Evolutionary conservation across 2,329 filamentous ascomycete species (phyloP).

Genomic region (Cordyceps cateniannulata): DNA sequence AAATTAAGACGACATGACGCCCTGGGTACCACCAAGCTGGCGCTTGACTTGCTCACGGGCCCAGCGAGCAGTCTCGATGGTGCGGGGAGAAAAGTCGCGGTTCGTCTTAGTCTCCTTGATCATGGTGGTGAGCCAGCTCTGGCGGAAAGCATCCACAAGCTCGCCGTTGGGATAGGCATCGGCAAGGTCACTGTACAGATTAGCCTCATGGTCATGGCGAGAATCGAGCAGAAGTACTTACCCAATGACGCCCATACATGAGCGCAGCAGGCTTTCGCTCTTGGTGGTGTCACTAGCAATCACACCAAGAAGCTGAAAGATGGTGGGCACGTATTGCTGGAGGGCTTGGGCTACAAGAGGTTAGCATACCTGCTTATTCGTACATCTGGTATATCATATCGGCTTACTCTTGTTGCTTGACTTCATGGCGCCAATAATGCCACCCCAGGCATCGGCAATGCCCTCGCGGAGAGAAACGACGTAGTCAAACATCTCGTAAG

Average conservation of each 20-base stretch:
- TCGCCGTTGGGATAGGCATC: slow-evolving; percentile 91
- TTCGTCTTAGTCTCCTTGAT: slow-evolving; percentile 89
- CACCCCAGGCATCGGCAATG: slow-evolving; percentile 98
- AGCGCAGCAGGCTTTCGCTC: slow-evolving; percentile 84
- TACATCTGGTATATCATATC: not conserved
- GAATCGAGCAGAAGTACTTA: slow-evolving; percentile 40
- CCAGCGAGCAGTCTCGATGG: slow-evolving; percentile 93
- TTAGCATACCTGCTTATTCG: slow-evolving; percentile 20
- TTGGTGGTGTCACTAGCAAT: slow-evolving; percentile 79
- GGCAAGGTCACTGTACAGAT: slow-evolving; percentile 68
- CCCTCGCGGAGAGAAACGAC: slow-evolving; percentile 90
- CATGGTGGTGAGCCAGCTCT: slow-evolving; percentile 83
- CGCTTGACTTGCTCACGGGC: slow-evolving; percentile 96
- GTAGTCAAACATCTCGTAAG: slow-evolving; percentile 95
- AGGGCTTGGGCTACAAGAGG: slow-evolving; percentile 55
- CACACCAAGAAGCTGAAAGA: slow-evolving; percentile 79
- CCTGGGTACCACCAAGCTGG: slow-evolving; percentile 55
- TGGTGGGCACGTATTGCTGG: slow-evolving; percentile 71
- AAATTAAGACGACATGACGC: slow-evolving; percentile 41
- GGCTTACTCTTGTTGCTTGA: slow-evolving; percentile 65
- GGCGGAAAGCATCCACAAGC: slow-evolving; percentile 74
- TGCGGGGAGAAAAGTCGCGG: slow-evolving; percentile 77
- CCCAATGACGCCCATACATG: slow-evolving; percentile 97
- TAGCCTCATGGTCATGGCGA: slow-evolving; percentile 24
- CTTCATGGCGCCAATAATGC: slow-evolving; percentile 93